Base-by-base conservation (phyloP, 163 green algal species). In the Smithsoniella earleae region DNA sequence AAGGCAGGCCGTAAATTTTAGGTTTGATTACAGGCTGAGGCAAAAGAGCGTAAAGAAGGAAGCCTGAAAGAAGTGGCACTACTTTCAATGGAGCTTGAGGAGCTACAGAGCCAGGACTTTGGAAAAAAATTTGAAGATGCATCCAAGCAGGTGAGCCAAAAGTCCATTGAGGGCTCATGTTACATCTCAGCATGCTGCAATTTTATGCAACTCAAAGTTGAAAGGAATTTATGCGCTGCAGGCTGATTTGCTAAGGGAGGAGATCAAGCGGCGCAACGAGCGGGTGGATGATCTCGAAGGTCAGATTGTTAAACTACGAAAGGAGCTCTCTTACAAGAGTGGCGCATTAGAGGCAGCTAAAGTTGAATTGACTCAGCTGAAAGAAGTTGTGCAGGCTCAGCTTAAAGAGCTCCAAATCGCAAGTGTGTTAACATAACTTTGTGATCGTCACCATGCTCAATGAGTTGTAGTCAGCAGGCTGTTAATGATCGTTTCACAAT, bases 281-380 rank as follows among this genome's bases (percentile, higher is more conserved):
- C 5, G 58, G 10, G 20, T 69, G 0, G 30, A 69, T 8, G 58
- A 69, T 6, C 22, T 36, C 6, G 58, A 30, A 40, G 25, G 34
- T n/a, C 27, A 69, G 25, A 69, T 69, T 16, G 30, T n/a, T 5
- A 13, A 43, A n/a, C 43, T 69, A 1, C 31, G 58, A 13, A 69
- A 69, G 43, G 58, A 33, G 20, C 58, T 69, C 16, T 16, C 31
- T 13, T 45, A 34, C 27, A 69, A 69, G 25, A 31, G 27, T 13
- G 58, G 43, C 40, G 58, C 58, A 28, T 33, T 69, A n/a, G 27
- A 69, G 38, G 58, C 58, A 69, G 58, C 58, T 13, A 69, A 69
- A 31, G 6, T 1, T 22, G 58, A 69, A 31, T 33, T 69, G 3
- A 38, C 31, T 22, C n/a, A 33, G 58, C 25, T 69, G n/a, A 69